phyloP scores from a whole-genome alignment of 1,284 basidiomycete genomes.

The Schizopora paradoxa region DNA sequence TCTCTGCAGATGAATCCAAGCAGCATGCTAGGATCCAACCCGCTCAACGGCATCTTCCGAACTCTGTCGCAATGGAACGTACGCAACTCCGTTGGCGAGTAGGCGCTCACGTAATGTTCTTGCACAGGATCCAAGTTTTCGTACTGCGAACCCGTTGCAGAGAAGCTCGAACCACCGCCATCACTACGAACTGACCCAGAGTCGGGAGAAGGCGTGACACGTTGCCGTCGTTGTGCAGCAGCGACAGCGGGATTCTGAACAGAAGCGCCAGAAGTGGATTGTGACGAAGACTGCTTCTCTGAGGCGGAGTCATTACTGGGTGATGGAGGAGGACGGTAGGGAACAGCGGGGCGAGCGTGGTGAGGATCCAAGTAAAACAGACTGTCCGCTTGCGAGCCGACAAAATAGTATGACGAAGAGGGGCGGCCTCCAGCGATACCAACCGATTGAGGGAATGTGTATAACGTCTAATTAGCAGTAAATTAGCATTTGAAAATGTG shows the following conservation, averaged over 20 bases:
- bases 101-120: slow-evolving; percentile 61
- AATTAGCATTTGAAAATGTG: slow-evolving; percentile 1
- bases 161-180: slow-evolving; percentile 6
- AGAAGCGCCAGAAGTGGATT: slow-evolving; percentile 29
- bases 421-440: slow-evolving; percentile 96
- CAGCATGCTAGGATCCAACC: slow-evolving; percentile 96
- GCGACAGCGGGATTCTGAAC: background rate
- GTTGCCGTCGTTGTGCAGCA: slow-evolving; percentile 2
- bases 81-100: slow-evolving; percentile 59
- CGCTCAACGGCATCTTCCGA: slow-evolving; percentile 86
- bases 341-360: slow-evolving; percentile 77
- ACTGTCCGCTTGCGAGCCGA: slow-evolving; percentile 85
- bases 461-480: slow-evolving; percentile 56
- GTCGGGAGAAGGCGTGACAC: slow-evolving; percentile 8
- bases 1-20: slow-evolving; percentile 86
- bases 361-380: slow-evolving; percentile 97
- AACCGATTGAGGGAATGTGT: slow-evolving; percentile 91
- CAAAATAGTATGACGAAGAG: slow-evolving; percentile 95
- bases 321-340: slow-evolving; percentile 57
- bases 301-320: slow-evolving; percentile 54
- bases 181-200: slow-evolving; percentile 6
- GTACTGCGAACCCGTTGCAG: slow-evolving; percentile 17
- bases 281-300: slow-evolving; percentile 51
- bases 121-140: slow-evolving; percentile 41
- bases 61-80: slow-evolving; percentile 95